phyloP scores from a whole-genome alignment of 2,329 filamentous ascomycete species.

The Aspergillus texensis region DNA sequence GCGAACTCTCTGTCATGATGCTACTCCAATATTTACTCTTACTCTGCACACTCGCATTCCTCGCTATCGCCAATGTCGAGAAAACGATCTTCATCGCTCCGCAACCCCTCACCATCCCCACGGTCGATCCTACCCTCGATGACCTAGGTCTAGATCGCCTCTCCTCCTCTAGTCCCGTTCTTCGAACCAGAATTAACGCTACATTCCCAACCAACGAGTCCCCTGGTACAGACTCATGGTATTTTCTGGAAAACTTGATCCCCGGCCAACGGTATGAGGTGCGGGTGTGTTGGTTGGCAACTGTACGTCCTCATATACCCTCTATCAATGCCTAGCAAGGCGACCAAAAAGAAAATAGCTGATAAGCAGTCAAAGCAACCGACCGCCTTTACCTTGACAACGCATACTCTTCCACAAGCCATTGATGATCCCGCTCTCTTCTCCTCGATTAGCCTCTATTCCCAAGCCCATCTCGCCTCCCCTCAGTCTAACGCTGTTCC shows the following conservation, averaged over 20 bases:
- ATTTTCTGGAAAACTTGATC: slow-evolving; percentile 71
- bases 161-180: slow-evolving; percentile 56
- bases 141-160: slow-evolving; percentile 67
- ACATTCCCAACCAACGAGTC: slow-evolving; percentile 63
- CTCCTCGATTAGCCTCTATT: slow-evolving; percentile 66
- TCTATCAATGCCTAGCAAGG: background rate
- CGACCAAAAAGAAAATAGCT: slow-evolving; percentile 10
- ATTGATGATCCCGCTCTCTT: slow-evolving; percentile 66
- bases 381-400: slow-evolving; percentile 72
- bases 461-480: slow-evolving; percentile 52
- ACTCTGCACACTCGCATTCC: slow-evolving; percentile 21
- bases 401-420: slow-evolving; percentile 63
- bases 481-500: slow-evolving; percentile 21
- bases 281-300: slow-evolving; percentile 90
- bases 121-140: slow-evolving; percentile 58
- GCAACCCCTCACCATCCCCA: slow-evolving; percentile 56
- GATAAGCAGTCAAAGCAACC: slow-evolving; percentile 67
- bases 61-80: slow-evolving; percentile 72
- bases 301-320: slow-evolving; percentile 59
- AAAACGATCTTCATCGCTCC: slow-evolving; percentile 88
- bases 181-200: slow-evolving; percentile 68
- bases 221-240: slow-evolving; percentile 73
- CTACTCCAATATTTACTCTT: slow-evolving; percentile 20
- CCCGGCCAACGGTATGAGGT: slow-evolving; percentile 82
- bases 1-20: background rate